phyloP scores from a whole-genome alignment of 306 rosid genomes.

The Prosopis cineraria region DNA sequence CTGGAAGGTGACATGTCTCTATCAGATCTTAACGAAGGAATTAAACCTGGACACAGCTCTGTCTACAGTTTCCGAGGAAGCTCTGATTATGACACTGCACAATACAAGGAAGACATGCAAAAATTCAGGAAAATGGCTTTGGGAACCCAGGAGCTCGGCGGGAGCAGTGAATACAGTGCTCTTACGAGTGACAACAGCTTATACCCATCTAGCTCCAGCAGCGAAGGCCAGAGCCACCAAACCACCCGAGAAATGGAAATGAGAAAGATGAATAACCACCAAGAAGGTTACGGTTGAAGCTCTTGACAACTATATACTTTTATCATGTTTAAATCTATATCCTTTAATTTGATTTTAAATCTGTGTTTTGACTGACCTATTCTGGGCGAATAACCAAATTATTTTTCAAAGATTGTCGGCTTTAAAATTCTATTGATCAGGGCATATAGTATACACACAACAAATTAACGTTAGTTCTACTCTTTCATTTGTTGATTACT shows the following conservation, averaged over 20 bases:
- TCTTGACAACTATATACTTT: slow-evolving; percentile 36
- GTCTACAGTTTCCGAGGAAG: slow-evolving; percentile 77
- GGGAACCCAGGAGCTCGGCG: slow-evolving; percentile 87
- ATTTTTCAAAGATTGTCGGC: slow-evolving; percentile 30
- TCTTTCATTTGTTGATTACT: slow-evolving; percentile 47
- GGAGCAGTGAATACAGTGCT: slow-evolving; percentile 83
- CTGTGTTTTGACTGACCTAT: slow-evolving; percentile 46
- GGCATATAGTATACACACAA: slow-evolving; percentile 36
- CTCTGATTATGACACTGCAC: slow-evolving; percentile 86
- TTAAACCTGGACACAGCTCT: slow-evolving; percentile 72
- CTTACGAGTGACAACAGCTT: slow-evolving; percentile 82
- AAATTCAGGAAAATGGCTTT: slow-evolving; percentile 86
- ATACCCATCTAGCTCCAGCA: slow-evolving; percentile 92
- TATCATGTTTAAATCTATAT: slow-evolving; percentile 48
- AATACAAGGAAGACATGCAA: slow-evolving; percentile 88
- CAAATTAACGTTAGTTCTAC: slow-evolving; percentile 40
- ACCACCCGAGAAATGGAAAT: slow-evolving; percentile 82
- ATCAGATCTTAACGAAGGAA: slow-evolving; percentile 83
- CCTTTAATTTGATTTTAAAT: slow-evolving; percentile 32
- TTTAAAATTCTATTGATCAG: slow-evolving; percentile 48
- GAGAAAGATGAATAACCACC: slow-evolving; percentile 55
- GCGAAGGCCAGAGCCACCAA: slow-evolving; percentile 79
- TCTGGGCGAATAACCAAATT: slow-evolving; percentile 40
- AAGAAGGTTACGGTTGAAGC: slow-evolving; percentile 62
- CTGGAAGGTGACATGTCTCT: slow-evolving; percentile 91